These are phyloP conservation scores for Exobasidium rhododendri DNA, from an alignment of 1,284 basidiomycete species.

Conservation along the genomic window DNA sequence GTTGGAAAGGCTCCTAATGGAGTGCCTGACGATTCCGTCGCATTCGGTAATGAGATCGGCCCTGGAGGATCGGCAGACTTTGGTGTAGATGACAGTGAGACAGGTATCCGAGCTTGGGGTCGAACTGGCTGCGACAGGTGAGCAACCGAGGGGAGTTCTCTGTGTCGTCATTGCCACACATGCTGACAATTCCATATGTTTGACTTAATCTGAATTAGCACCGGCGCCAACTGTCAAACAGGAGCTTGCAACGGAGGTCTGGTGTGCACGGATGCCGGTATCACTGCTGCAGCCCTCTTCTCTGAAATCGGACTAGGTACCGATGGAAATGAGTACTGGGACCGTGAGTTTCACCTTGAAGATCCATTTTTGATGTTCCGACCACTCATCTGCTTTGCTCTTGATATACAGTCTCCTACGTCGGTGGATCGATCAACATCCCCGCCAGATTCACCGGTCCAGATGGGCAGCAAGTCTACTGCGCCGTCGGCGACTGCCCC, in stretches of 20 bases:
- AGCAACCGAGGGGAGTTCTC: no score
- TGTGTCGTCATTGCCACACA: no score
- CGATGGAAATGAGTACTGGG: conserved; percentile 14
- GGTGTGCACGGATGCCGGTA: conserved; percentile 25
- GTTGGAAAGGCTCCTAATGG: conserved; percentile 31
- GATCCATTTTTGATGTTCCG: neutral
- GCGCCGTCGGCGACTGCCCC: conserved; percentile 12
- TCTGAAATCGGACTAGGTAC: conserved; percentile 18
- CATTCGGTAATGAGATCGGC: conserved; percentile 17
- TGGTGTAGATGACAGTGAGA: conserved; percentile 19
- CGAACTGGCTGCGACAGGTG: conserved; percentile 26
- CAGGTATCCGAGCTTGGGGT: conserved; percentile 30
- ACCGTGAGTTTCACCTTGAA: conserved; percentile 1
- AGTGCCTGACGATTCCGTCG: conserved; percentile 21
- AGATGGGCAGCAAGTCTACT: conserved; percentile 10
- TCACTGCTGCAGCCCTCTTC: conserved; percentile 22
- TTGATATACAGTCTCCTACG: conserved; percentile 13
- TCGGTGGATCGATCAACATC: conserved; percentile 22
- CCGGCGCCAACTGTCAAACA: conserved; percentile 25
- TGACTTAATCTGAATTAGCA: no score
- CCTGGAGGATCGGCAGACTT: conserved; percentile 12
- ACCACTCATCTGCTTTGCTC: neutral
- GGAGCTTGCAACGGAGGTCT: conserved; percentile 28
- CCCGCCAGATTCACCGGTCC: conserved; percentile 7
- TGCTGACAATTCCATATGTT: no score